Evolutionary conservation across 768 basidiomycete genomes (phyloP).

Genomic region (Dentipellis sp.): DNA sequence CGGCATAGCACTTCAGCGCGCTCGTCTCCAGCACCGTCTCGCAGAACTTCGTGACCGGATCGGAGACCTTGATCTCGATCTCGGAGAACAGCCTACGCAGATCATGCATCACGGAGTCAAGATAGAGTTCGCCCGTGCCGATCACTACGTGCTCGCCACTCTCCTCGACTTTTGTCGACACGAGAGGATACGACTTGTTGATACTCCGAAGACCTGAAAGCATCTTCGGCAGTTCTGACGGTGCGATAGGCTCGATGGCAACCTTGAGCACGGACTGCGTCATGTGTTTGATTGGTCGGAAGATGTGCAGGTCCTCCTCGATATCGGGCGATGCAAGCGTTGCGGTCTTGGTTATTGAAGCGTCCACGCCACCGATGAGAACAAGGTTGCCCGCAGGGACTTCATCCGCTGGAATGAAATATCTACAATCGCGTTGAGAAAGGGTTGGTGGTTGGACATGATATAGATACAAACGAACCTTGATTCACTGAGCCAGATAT

Average conservation of each 20-base stretch:
- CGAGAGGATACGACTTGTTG: slow-evolving; percentile 95
- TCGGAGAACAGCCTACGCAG: slow-evolving; percentile 86
- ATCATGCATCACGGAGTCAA: slow-evolving; percentile 97
- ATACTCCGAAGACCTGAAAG: slow-evolving; percentile 91
- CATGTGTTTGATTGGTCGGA: slow-evolving; percentile 93
- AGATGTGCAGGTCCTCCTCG: slow-evolving; percentile 87
- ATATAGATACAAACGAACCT: slow-evolving; percentile 40
- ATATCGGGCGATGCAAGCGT: slow-evolving; percentile 69
- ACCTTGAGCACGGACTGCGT: slow-evolving; percentile 96
- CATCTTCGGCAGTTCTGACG: slow-evolving; percentile 98
- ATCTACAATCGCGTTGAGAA: slow-evolving; percentile 36
- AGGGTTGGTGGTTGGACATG: neutral
- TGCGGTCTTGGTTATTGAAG: slow-evolving; percentile 91
- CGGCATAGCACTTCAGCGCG: slow-evolving; percentile 97
- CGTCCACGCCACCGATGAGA: slow-evolving; percentile 86
- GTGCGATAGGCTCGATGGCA: slow-evolving; percentile 95
- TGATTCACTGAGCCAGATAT: slow-evolving; percentile 86
- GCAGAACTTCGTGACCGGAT: slow-evolving; percentile 96
- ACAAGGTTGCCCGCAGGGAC: slow-evolving; percentile 89
- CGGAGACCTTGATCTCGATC: slow-evolving; percentile 99
- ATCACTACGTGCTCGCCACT: slow-evolving; percentile 96
- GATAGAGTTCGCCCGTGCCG: slow-evolving; percentile 93
- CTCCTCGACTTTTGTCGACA: slow-evolving; percentile 95
- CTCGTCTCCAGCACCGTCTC: slow-evolving; percentile 98
- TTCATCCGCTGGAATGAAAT: slow-evolving; percentile 84